Base-by-base conservation (phyloP, 139 green algal genomes). In the Edaphochlamys debaryana region DNA sequence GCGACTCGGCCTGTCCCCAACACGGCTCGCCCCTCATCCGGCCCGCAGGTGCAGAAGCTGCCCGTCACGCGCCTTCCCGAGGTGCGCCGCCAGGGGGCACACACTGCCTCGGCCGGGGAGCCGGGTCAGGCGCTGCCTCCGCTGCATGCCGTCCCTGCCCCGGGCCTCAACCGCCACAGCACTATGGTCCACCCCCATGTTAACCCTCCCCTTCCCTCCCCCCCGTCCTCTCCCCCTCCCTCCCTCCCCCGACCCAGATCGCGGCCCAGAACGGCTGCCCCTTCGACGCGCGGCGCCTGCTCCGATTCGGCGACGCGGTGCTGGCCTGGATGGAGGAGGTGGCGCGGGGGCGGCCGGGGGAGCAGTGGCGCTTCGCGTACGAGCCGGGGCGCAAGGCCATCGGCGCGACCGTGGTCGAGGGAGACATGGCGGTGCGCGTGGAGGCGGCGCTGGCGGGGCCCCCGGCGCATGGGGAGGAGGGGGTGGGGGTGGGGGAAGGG, bases 271-370 rank as follows among this genome's bases (percentile, higher is more conserved):
- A 60, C 17, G 83, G 79, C 30, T 42, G 56, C 3, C 38, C 42
- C 5, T 90, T 86, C 72, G 87, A 92, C 42, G 72, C 87, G 4
- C 79, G 67, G 36, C 63, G 58, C 54, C 70, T 92, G 79, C 78
- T 93, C 17, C 67, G 63, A 6, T 93, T 91, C 82, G 87, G 85
- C 11, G 83, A 89, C 29, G 82, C 75, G 29, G 79, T 77, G 62
- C 72, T 93, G 62, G 40, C 19, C 1, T 91, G 89, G 87, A 90
- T 93, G 62, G 1, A 5, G 19, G 40, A 64, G 23, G 34, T 74
- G 23, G 85, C 80, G 20, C 42, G 42, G 25, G 15, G 6, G 45
- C 48, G 52, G 23, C 62, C 75, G 56, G 75, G 69, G 13, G 50
- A 68, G 64, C 84, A 89, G 32, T 27, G 84, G 69, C 64, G 64